Base-by-base conservation (phyloP, 345 rosid genomes). In the Eutrema heterophyllum region DNA sequence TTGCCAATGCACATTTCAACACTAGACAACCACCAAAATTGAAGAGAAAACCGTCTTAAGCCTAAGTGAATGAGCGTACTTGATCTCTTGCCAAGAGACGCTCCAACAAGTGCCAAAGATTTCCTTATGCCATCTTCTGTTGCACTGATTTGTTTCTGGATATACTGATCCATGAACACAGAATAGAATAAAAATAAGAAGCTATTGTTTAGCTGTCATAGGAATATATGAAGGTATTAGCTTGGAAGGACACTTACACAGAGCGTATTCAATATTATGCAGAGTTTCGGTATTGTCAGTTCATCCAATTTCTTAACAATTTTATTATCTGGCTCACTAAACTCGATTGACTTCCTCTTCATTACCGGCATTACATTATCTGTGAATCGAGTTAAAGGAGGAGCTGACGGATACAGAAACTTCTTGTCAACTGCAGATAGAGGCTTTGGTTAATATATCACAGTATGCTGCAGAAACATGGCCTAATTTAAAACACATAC, bases 301-400 rank as follows among this genome's bases (percentile, higher is more conserved):
- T 78, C 84, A 40, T 86, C 83, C 83, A 95, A 67, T 74, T 84
- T 88, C 59, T 55, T 73, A 51, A 73, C 76, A 75, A 87, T 63
- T 43, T 73, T 78, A 51, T 83, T 80, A 62, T 95, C 95, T 58
- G 82, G 68, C 60, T 81, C 80, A 26, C 79, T 56, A 76, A 64
- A 77, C 78, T 86, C 91, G 14, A 76, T 68, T 75, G 84, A 70
- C 84, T 86, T 89, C 76, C 86, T 87, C 84, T 77, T 87, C 73
- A 81, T 85, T 61, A 83, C 72, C 49, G 87, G 90, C 72, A 91
- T 81, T 64, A 75, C 82, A 54, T 80, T 68, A 63, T 89, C 97
- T 14, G 86, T 78, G 71, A 87, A 86, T 46, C 99, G 96, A 84
- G 99, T 91, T 80, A 95, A 79, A 80, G 99, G 97, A 78, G 99